Conservation (phyloP, 805 yeast genomes). For the Candida taoyuanica region DNA sequence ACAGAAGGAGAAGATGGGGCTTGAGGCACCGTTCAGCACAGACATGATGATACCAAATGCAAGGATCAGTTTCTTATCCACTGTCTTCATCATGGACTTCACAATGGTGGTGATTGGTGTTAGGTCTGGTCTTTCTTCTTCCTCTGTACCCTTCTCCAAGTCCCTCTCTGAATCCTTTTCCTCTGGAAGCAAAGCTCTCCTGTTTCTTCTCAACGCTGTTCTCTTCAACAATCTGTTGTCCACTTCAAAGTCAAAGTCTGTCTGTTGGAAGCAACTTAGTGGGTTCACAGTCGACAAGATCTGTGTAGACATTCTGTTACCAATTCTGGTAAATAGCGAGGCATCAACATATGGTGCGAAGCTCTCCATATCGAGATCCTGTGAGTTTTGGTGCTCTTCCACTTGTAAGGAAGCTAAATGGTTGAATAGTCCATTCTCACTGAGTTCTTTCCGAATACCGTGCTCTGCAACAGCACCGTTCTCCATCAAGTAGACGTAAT, state of each 20-base stretch:
- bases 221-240: neutral
- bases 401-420: conserved; percentile 19
- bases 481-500: conserved; percentile 54
- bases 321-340: conserved; percentile 3
- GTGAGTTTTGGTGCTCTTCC: conserved; percentile 2
- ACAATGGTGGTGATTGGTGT: conserved; percentile 29
- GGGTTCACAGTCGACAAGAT: conserved; percentile 21
- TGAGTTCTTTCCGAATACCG: conserved; percentile 37
- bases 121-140: conserved; percentile 22
- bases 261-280: conserved; percentile 13
- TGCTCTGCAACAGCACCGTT: conserved; percentile 49
- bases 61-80: conserved; percentile 27
- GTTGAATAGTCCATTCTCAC: conserved; percentile 18
- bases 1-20: conserved; percentile 76
- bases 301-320: conserved; percentile 17
- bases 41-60: conserved; percentile 50
- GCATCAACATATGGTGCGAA: neutral
- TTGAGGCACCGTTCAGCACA: conserved; percentile 53
- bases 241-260: conserved; percentile 7
- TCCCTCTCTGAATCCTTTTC: neutral
- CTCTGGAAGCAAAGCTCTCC: conserved; percentile 1
- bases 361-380: neutral
- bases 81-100: conserved; percentile 27
- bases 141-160: conserved; percentile 3
- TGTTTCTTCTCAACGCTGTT: conserved; percentile 6